Base-by-base conservation (phyloP, 495 filamentous ascomycete species). In the Neurospora sublineolata region DNA sequence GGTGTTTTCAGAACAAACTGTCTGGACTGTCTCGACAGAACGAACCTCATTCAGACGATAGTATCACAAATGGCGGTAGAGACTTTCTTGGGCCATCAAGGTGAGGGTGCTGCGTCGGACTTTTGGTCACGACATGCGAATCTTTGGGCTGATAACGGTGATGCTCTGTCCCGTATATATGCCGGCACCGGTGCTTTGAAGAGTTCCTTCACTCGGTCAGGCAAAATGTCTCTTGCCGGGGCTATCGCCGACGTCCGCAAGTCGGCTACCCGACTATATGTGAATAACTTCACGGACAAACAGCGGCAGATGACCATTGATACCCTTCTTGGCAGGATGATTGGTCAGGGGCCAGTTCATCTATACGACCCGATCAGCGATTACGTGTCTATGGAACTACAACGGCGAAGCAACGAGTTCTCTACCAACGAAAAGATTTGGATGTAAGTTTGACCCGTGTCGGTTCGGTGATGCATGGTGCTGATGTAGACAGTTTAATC, bases 121-220 rank as follows among this genome's bases (percentile, higher is more conserved):
- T 91, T 98, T 75, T 94, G 94, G 89, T 89, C 92, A 79, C 85
- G 93, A 40, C 95, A 99, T 81, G 93, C 93, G 37, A 93, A 87
- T 72, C 84, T 99, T 3, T 99, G 95, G 95, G 95, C 95, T n/a
- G 95, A 99, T 79, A 97, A 97, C 83, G 95, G 95, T 37, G 95
- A 99, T 84, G 89, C 93, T 16, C 82, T 99, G 33, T 97, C 94
- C 1, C 92, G 93, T 76, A 98, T 97, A 23, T 99, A 99, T 79
- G 96, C 95, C 10, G 95, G 95, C 40, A 99, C 95, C 10, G 95
- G 96, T 2, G 95, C 95, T 68, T 83, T 99, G 44, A 97, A 97
- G 76, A 93, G 93, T 11, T 97, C 94, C 0, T 99, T 96, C 75
- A 99, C 95, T n/a, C 86, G 95, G 60, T 89, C 91, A 77, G 95